Base-by-base conservation (phyloP, 176 grass and related monocot species). In the Cenchrus fungigraminus region DNA sequence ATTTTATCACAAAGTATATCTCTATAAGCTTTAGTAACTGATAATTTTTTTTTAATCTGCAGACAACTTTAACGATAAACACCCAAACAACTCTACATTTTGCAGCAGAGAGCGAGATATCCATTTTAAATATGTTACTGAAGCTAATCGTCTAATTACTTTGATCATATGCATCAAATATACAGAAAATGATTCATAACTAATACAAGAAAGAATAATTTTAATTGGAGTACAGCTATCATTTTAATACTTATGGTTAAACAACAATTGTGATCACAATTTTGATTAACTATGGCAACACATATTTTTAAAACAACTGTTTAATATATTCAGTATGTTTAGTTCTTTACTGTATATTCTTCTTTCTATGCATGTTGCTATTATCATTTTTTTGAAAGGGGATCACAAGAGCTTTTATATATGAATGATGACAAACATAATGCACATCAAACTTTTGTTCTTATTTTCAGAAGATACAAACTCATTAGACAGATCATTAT, bases 141-240 rank as follows among this genome's bases (percentile, higher is more conserved):
- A 83, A 34, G 10, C 42, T 72, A 34, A 64, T 28, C 15, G 16
- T 34, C 43, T 3, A 29, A 50, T 15, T 28, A 83, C n/a, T 20
- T 37, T 45, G 65, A 58, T 58, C 13, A 64, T 52, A 56, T 84
- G 72, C 62, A 67, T 66, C 43, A 37, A 73, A 62, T 34, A 5
- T 9, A 46, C 19, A 56, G 6, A 6, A 4, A 12, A 31, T 16
- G 10, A 1, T 5, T 60, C 4, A 50, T 44, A 67, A 57, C 0
- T 20, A 34, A 40, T 40, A 40, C 4, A 40, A 78, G 17, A 73
- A 57, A 68, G 0, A 47, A 1, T 0, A n/a, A 8, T 9, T 43
- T 76, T 76, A 20, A 25, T 25, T 77, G 12, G 42, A 44, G 37
- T 43, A 77, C 20, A 58, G 1, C 1, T 22, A 59, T 25, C 20